A percentile compares a stretch with the other conserved stretches of the same genome.
phyloP scores from a whole-genome alignment of 169 alveolate species.

The Eimeria tenella region DNA sequence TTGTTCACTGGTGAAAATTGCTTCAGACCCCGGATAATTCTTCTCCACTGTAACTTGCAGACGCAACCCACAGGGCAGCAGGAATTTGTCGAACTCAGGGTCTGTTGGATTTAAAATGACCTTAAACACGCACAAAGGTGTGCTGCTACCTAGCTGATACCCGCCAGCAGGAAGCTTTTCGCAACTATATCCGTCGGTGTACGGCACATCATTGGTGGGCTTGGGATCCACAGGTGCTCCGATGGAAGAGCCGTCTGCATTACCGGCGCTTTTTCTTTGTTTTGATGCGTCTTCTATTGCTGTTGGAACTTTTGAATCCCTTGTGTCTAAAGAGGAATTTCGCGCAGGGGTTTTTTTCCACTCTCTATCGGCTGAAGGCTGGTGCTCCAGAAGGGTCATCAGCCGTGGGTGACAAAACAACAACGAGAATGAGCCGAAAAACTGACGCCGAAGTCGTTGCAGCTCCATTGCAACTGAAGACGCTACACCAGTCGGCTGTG shows the following conservation, averaged over 20 bases:
- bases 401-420: constrained; percentile 42
- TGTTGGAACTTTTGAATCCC: neutral
- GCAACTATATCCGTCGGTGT: neutral
- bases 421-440: constrained; percentile 5
- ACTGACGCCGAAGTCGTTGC: constrained; percentile 35
- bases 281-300: neutral
- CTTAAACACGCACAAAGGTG: constrained; percentile 32
- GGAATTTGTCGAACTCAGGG: constrained; percentile 23
- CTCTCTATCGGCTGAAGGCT: neutral
- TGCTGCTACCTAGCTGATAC: neutral
- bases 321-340: too few species aligned
- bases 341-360: too few species aligned
- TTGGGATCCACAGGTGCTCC: too few species aligned
- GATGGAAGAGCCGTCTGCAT: neutral
- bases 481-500: constrained; percentile 4
- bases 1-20: neutral
- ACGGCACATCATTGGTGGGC: neutral
- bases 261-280: neutral
- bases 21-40: constrained; percentile 50
- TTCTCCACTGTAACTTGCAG: constrained; percentile 29
- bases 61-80: constrained; percentile 45
- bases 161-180: neutral
- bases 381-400: neutral
- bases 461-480: constrained; percentile 39
- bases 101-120: constrained; percentile 35